These are phyloP conservation scores for Candida fluviatilis DNA, from an alignment of 805 yeast genomes.

Conservation along the genomic window DNA sequence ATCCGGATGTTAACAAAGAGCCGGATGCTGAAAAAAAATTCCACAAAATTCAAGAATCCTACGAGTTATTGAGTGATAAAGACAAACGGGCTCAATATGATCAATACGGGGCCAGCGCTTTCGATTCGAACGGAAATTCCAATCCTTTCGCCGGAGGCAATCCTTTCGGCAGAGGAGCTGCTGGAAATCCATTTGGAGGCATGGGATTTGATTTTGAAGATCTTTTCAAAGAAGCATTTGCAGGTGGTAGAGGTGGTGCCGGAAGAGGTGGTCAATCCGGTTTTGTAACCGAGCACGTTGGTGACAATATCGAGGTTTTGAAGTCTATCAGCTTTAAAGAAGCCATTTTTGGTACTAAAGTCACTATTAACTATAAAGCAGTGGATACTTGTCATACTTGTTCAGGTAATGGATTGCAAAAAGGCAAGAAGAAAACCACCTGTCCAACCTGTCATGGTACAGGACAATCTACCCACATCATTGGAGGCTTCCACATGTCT, in stretches of 20 bases:
- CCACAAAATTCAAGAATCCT: conserved; percentile 91
- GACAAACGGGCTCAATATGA: conserved; percentile 85
- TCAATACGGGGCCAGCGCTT: conserved; percentile 85
- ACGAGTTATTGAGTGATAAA: conserved; percentile 84
- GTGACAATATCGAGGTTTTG: conserved; percentile 81
- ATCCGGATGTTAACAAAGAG: conserved; percentile 95
- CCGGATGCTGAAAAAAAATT: conserved; percentile 82
- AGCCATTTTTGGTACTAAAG: conserved; percentile 74
- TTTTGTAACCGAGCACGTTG: conserved; percentile 75
- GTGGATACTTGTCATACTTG: conserved; percentile 77
- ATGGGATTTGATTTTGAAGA: conserved; percentile 46
- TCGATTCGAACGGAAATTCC: conserved; percentile 56
- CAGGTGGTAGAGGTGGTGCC: conserved; percentile 34
- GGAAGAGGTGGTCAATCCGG: conserved; percentile 37
- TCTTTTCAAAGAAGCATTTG: conserved; percentile 46
- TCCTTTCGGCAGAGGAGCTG: conserved; percentile 35
- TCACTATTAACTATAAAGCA: conserved; percentile 64
- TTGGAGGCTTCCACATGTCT: conserved; percentile 96
- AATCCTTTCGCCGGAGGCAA: conserved; percentile 45
- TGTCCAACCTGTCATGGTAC: conserved; percentile 91
- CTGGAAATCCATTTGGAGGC: conserved; percentile 54
- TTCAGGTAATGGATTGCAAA: conserved; percentile 79
- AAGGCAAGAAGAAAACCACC: conserved; percentile 67
- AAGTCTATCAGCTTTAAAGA: conserved; percentile 78
- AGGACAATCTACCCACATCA: conserved; percentile 80